A percentile compares a stretch with the other conserved stretches of the same genome.
Evolutionary conservation across 2,329 filamentous ascomycete genomes (phyloP).

Genomic region (Aspergillus eucalypticola): DNA sequence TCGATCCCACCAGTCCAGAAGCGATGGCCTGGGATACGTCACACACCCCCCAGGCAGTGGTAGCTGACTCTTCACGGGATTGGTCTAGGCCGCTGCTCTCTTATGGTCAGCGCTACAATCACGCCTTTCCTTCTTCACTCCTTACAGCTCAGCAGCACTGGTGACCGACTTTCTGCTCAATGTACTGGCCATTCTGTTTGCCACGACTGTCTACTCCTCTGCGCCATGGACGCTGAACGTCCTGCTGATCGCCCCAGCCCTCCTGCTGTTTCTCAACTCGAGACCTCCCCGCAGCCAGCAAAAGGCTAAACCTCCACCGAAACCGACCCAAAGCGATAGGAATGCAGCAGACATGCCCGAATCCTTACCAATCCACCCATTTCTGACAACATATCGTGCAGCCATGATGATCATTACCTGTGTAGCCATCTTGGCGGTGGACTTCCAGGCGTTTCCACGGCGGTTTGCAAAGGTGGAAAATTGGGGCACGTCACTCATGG

Average conservation of each 20-base stretch:
- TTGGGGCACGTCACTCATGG: slow-evolving; percentile 99
- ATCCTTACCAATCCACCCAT: slow-evolving; percentile 78
- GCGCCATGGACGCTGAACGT: slow-evolving; percentile 72
- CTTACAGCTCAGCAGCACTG: slow-evolving; percentile 68
- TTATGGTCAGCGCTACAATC: slow-evolving; percentile 89
- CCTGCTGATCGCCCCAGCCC: slow-evolving; percentile 70
- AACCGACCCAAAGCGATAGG: slow-evolving; percentile 24
- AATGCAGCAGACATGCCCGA: slow-evolving; percentile 39
- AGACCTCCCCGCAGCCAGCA: slow-evolving; percentile 28
- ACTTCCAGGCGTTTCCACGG: slow-evolving; percentile 89
- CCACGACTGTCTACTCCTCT: slow-evolving; percentile 80
- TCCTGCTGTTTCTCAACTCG: slow-evolving; percentile 58
- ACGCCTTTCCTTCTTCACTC: slow-evolving; percentile 78
- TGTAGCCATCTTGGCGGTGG: slow-evolving; percentile 90
- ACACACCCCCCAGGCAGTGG: not conserved
- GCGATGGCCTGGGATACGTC: not conserved
- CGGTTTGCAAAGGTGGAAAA: slow-evolving; percentile 97
- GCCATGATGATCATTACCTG: slow-evolving; percentile 90
- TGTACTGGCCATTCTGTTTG: slow-evolving; percentile 76
- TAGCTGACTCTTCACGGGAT: not conserved
- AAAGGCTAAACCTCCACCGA: slow-evolving; percentile 37
- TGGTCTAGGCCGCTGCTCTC: slow-evolving; percentile 69
- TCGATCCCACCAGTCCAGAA: slow-evolving; percentile 25
- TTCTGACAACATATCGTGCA: slow-evolving; percentile 87
- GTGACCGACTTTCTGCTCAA: slow-evolving; percentile 86